Evolutionary conservation across 768 basidiomycete genomes (phyloP).

Genomic region (Lactarius akahatsu): DNA sequence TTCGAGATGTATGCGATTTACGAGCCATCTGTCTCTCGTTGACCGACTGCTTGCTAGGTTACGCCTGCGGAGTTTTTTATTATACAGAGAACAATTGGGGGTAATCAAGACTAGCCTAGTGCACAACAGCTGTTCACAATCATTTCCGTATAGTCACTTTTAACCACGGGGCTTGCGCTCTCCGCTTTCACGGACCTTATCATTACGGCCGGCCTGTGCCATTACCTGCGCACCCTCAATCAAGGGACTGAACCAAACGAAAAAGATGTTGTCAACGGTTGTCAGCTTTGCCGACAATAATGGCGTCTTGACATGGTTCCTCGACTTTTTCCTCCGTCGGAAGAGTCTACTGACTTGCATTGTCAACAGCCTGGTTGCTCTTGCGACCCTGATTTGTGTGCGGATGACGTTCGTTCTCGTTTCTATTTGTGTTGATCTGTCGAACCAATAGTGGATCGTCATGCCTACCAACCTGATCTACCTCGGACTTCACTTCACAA

Average conservation of each 20-base stretch:
- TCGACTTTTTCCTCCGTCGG: neutral
- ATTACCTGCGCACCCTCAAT: constrained; percentile 25
- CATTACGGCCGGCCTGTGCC: constrained; percentile 16
- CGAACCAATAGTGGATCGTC: constrained; percentile 14
- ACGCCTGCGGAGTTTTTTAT: neutral
- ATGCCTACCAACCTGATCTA: constrained; percentile 17
- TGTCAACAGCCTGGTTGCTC: constrained; percentile 12
- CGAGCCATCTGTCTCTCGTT: neutral
- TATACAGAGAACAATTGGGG: constrained; percentile 1
- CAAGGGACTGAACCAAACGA: constrained; percentile 13
- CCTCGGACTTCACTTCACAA: constrained; percentile 23
- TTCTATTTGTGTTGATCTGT: neutral
- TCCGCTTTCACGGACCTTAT: constrained; percentile 22
- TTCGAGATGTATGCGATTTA: constrained; percentile 10
- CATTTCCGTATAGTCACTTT: constrained; percentile 2
- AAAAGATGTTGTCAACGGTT: constrained; percentile 20
- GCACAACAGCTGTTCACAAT: neutral
- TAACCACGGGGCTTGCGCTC: constrained; percentile 17
- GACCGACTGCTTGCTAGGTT: constrained; percentile 7
- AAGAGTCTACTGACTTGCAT: neutral
- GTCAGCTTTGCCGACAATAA: constrained; percentile 21
- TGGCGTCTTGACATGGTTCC: constrained; percentile 24
- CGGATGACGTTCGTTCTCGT: neutral
- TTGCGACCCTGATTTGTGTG: constrained; percentile 19
- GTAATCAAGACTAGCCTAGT: neutral